Evolutionary conservation across 164 flowering plant species (phyloP).

Genomic region (Liriodendron chinense): DNA sequence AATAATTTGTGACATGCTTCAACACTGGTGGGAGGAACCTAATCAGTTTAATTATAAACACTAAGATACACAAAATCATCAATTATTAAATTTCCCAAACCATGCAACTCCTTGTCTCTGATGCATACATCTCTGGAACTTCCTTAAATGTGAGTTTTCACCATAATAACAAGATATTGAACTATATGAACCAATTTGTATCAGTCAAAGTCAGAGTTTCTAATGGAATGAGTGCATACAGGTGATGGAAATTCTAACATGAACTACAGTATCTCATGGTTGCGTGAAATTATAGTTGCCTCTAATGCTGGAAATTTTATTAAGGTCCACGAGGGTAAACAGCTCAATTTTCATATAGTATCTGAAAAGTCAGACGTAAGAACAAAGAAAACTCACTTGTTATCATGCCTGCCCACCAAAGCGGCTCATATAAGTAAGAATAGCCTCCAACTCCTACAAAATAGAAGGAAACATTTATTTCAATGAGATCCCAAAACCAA

Average conservation of each 20-base stretch:
- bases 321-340: background rate
- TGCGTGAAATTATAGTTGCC: background rate
- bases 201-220: background rate
- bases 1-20: background rate
- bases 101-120: background rate
- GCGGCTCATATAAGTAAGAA: slow-evolving; percentile 86
- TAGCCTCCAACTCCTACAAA: slow-evolving; percentile 78
- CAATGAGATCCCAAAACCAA: background rate
- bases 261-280: background rate
- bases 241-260: too few relatives aligned
- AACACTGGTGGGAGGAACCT: background rate
- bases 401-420: slow-evolving; percentile 97
- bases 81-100: background rate
- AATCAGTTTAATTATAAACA: background rate
- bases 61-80: too few relatives aligned
- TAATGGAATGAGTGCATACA: background rate
- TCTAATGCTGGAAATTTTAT: too few relatives aligned
- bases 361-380: background rate
- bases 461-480: background rate
- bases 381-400: slow-evolving; percentile 58
- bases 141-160: background rate
- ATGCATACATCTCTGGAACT: background rate
- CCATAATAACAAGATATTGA: background rate
- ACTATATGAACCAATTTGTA: background rate
- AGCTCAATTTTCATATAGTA: background rate